Base-by-base conservation (phyloP, 805 yeast species). In the Saccharomycopsis microspora region DNA sequence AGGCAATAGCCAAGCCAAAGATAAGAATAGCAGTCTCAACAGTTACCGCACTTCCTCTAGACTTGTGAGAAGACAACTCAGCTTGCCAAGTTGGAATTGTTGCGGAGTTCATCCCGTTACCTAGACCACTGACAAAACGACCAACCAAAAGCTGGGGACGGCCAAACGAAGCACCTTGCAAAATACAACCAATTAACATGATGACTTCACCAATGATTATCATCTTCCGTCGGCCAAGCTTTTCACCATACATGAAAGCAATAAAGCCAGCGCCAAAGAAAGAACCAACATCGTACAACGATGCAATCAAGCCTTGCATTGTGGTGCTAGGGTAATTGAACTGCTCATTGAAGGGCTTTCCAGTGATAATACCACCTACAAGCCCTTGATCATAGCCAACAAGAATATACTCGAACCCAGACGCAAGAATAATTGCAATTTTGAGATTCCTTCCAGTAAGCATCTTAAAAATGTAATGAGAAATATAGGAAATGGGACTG, bases 51-150 rank as follows among this genome's bases (percentile, higher is more conserved):
- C 71, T 67, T 55, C 90, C 90, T 67, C 88, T 75, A 51, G 67
- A 70, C 50, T 73, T 75, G 5, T 85, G 74, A 50, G 73, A 74
- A 39, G 87, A 73, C 62, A 78, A 72, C 63, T 85, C 94, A 1
- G 89, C 72, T 60, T 82, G 89, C 77, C 83, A 84, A 53, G 80
- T 79, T 10, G 94, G 93, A 47, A 82, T 80, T 32, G 88, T 79
- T 9, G 88, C 76, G 7, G 88, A 80, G 60, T 76, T 76, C 59
- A 82, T 61, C 50, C 93, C 90, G 53, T 78, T 82, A 56, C 90
- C 93, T 42, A 82, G 54, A 54, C 93, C 87, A 27, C 84, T 74
- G 32, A 78, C 58, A 41, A 80, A 76, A 67, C 94, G 75, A 19
- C 85, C 89, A 53, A 80, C 64, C 45, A 8, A 43, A 48, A 69